Evolutionary conservation across 345 rosid genomes (phyloP).

Genomic region (Salix brachista): DNA sequence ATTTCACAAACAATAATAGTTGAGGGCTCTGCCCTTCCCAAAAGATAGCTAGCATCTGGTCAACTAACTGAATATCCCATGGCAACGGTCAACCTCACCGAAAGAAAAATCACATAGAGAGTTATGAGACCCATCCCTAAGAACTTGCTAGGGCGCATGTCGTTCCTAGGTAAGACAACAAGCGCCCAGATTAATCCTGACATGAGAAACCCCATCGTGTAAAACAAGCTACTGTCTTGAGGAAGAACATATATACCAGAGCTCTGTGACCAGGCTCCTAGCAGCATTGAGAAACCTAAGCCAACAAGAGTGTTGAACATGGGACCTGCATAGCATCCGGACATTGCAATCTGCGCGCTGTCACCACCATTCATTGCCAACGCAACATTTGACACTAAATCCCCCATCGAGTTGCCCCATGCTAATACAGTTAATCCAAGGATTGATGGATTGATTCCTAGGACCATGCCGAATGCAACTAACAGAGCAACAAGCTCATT

Average conservation of each 20-base stretch:
- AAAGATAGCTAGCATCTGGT: neutral
- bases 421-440: slow-evolving; percentile 85
- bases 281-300: slow-evolving; percentile 65
- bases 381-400: slow-evolving; percentile 77
- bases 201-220: slow-evolving; percentile 68
- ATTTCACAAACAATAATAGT: neutral
- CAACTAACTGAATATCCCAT: slow-evolving; percentile 13
- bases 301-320: slow-evolving; percentile 90
- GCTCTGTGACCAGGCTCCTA: slow-evolving; percentile 66
- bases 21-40: neutral
- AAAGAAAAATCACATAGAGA: slow-evolving; percentile 40
- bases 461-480: slow-evolving; percentile 59
- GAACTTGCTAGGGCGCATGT: slow-evolving; percentile 67
- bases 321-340: slow-evolving; percentile 95
- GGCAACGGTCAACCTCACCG: slow-evolving; percentile 28
- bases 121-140: slow-evolving; percentile 46
- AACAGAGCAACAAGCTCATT: slow-evolving; percentile 80
- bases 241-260: slow-evolving; percentile 54
- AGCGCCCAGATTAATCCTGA: slow-evolving; percentile 58
- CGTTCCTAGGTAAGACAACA: slow-evolving; percentile 51
- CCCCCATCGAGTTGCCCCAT: slow-evolving; percentile 98
- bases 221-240: slow-evolving; percentile 52
- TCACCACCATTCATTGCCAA: slow-evolving; percentile 72
- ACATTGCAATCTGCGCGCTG: slow-evolving; percentile 72
- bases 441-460: slow-evolving; percentile 74